Base-by-base conservation (phyloP, 2,329 filamentous ascomycete genomes). In the Talaromyces sp. region DNA sequence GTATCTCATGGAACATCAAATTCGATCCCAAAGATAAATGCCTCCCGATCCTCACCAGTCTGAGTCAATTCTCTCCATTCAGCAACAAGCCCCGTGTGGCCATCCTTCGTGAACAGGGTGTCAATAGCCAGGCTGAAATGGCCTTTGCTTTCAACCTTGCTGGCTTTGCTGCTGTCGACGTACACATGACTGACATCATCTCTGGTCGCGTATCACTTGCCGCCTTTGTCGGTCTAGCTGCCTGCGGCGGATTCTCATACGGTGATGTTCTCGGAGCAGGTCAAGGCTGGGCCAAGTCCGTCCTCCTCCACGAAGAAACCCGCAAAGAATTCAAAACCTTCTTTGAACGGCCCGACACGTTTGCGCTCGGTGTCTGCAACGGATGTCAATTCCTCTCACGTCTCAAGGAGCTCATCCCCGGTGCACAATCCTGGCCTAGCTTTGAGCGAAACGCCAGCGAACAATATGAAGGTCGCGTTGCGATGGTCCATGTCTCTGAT, bases 71-170 rank as follows among this genome's bases (percentile, higher is more conserved):
- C 73, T 65, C 78, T 74, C 69, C 77, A 54, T 84, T 91, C 69
- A 80, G 80, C 62, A 82, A 74, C 41, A 85, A 83, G 67, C 89
- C 89, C 1, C 85, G 86, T 33, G 92, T 99, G 22, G 94, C 94
- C 43, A 96, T 99, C 65, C 84, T 99, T 21, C 84, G 94, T 69
- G 94, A 97, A 74, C 91, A 97, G 73, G 94, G 94, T 71, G 90
- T 96, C 64, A 97, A 99, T 76, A 90, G 92, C 41, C 85, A 97
- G 67, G 87, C 91, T n/a, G 94, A 99, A 74, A 96, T 99, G 90
- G 94, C 94, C 1, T 97, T 96, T 69, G 91, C 92, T 51, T 97
- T 97, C 81, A 86, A 88, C 63, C 86, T 86, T 36, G 93, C 94
- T 43, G 93, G 93, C 37, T 97, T 97, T 77, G 87, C 91, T 52